Base-by-base conservation (phyloP, 306 rosid genomes). In the Trifolium fragiferum region DNA sequence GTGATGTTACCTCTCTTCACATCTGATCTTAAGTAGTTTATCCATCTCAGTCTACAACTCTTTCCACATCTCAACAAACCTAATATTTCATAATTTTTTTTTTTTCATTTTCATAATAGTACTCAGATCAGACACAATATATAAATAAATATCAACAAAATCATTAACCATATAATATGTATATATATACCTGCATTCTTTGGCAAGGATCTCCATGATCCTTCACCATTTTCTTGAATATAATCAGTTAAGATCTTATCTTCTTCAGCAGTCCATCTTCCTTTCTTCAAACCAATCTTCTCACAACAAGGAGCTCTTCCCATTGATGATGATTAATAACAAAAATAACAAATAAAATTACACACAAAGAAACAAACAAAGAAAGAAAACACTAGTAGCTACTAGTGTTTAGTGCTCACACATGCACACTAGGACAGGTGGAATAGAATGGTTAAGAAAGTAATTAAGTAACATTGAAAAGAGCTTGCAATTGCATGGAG, bases 1-100 rank as follows among this genome's bases (percentile, higher is more conserved):
- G 90, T 87, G 69, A 93, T 86, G 84, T 89, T 93, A 12, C 98
- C 97, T 84, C 98, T 90, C 95, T 89, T 93, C 76, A 93, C 87
- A 46, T 90, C 93, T 44, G 85, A 82, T 77, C 98, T 84, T 78
- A 93, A 80, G 70, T 90, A 90, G 73, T 93, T 93, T 7, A 89
- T 93, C 98, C 98, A 93, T 75, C 98, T 89, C 67, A 93, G 82
- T 82, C 98, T 89, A 60, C 98, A 90, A 75, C 98, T 90, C 83
- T 90, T 90, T 50, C 96, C 96, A 73, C 93, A 88, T 84, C 96
- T 86, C 9, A 78, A 74, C 87, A 90, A 77, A 3, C 93, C 93
- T 51, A 51, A 18, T 20, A 51, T 51, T 44, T 44, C 49, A 43
- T 38, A 9, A 9, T 0, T 6, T 2, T 35, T 35, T 40, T 9